Base-by-base conservation (phyloP, 805 yeast species). In the Suhomyces prunicola region DNA sequence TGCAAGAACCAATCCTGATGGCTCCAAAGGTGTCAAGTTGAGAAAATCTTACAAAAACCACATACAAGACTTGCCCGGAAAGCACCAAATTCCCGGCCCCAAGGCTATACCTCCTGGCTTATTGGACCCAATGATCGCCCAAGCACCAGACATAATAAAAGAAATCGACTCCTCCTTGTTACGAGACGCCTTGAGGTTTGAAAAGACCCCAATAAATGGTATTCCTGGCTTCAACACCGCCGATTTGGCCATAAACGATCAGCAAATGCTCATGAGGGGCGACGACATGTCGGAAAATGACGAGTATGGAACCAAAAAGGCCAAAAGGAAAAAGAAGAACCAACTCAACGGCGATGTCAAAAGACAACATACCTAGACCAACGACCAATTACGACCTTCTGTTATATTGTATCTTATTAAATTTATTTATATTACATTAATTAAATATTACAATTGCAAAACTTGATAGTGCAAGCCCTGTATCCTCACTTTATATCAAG, bases 41-140 rank as follows among this genome's bases (percentile, higher is more conserved):
- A 80, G 99, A 61, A 94, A 94, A 70, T 90, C 97, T 0, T 94
- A 94, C 72, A 94, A 94, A 68, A 91, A 92, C 58, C 98, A 93
- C 66, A 87, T 94, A 12, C 77, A 81, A 39, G 97, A 92, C 60
- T 73, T 94, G 27, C 88, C 97, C 0, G 97, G 92, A 2, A 86
- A 85, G 63, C 89, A 85, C 59, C 76, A 76, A 36, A 83, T 87
- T 41, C 88, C 89, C n/a, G 77, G 67, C 0, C 61, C 59, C 19
- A 72, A 68, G 50, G 74, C 74, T 3, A 54, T 75, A 19, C 72
- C 73, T 6, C 67, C 64, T 17, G 70, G 67, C 23, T 55, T 75
- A 26, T 56, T 75, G 44, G 78, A 75, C 54, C 80, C 80, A 0
- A 60, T 55, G 56, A 50, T 70, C n/a, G 64, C 61, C 6, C 70